Percentiles rank a stretch among this genome's conserved stretches.
Conservation (phyloP, 208 protist species). For the Acanthamoeba quina region DNA sequence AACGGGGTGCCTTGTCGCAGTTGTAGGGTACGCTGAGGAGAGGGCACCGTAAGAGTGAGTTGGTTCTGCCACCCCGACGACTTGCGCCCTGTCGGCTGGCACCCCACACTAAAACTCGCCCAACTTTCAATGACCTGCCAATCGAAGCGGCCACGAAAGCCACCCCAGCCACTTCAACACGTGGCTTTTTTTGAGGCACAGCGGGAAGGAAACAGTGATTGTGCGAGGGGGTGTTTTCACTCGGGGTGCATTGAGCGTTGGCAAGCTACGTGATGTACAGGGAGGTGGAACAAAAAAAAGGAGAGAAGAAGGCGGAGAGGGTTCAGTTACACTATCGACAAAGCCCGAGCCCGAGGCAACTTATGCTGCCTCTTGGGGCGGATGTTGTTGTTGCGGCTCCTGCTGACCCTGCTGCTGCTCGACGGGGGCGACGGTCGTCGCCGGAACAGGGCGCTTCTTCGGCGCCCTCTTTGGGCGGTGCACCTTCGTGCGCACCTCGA, state of each 20-base stretch:
- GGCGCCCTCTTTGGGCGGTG: constrained; percentile 10
- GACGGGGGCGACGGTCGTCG: neutral
- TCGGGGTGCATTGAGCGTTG: neutral
- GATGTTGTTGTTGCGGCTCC: neutral
- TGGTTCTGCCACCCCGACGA: neutral
- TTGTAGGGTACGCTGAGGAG: too few relatives aligned
- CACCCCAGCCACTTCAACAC: too few relatives aligned
- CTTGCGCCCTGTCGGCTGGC: too few relatives aligned
- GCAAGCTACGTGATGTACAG: neutral
- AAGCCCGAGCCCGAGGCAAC: neutral
- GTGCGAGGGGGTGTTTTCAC: neutral
- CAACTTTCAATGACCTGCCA: neutral
- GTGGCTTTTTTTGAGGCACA: too few relatives aligned
- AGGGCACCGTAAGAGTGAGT: neutral
- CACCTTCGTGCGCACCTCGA: constrained; percentile 33
- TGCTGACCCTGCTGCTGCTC: neutral
- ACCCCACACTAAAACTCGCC: neutral
- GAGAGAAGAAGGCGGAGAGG: neutral
- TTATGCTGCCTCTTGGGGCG: constrained; percentile 34
- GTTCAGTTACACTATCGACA: neutral
- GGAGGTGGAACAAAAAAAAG: neutral
- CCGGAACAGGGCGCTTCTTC: neutral
- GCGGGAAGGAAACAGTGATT: too few relatives aligned
- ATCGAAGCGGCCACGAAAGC: too few relatives aligned
- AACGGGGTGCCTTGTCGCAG: too few relatives aligned